Evolutionary conservation across 768 basidiomycete species (phyloP).

Genomic region (Hebeloma cylindrosporum): DNA sequence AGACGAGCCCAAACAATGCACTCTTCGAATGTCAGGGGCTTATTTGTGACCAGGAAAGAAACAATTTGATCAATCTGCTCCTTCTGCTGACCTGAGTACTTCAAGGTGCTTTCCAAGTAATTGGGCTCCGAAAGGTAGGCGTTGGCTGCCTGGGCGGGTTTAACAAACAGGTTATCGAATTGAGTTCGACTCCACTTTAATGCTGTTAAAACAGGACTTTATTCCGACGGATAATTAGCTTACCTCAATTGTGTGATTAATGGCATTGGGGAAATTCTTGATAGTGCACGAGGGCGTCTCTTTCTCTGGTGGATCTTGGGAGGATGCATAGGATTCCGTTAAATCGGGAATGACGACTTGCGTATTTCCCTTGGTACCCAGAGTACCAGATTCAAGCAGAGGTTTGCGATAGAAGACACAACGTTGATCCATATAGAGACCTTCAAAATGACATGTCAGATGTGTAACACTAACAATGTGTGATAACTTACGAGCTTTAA

Average conservation of each 20-base stretch:
- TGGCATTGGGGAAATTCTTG: constrained; percentile 98
- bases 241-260: constrained; percentile 96
- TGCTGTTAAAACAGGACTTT: neutral
- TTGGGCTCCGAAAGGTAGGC: constrained; percentile 96
- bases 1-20: constrained; percentile 96
- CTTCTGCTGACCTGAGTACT: constrained; percentile 88
- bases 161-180: constrained; percentile 91
- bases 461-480: neutral
- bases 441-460: constrained; percentile 37
- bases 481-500: constrained; percentile 78
- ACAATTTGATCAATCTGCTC: constrained; percentile 88
- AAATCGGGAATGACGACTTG: constrained; percentile 94
- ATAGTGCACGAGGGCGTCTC: constrained; percentile 95
- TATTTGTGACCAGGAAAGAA: constrained; percentile 86
- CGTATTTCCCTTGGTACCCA: constrained; percentile 97
- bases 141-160: constrained; percentile 92
- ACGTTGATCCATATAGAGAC: constrained; percentile 97
- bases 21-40: constrained; percentile 94
- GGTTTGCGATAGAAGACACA: constrained; percentile 97
- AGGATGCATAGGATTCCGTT: constrained; percentile 96
- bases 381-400: constrained; percentile 93
- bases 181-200: constrained; percentile 88
- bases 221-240: constrained; percentile 17
- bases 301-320: constrained; percentile 98
- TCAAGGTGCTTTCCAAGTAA: constrained; percentile 87